Evolutionary conservation across 225 moss, liverwort and hornwort genomes (phyloP).

Genomic region (Antitrichia curtipendula): DNA sequence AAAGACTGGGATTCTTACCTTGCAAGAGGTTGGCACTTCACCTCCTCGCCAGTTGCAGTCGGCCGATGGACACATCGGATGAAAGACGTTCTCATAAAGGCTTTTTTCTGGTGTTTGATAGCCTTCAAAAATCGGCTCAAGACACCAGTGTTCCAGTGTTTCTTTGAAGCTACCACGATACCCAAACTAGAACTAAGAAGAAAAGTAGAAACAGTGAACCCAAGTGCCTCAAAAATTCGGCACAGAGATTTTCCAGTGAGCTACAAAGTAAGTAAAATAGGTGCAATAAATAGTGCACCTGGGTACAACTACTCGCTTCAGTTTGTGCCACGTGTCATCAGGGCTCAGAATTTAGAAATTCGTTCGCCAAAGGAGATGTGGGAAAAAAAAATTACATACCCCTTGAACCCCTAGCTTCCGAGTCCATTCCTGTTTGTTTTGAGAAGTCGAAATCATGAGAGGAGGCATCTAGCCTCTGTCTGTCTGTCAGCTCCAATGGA

Average conservation of each 20-base stretch:
- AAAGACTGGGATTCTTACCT: background rate
- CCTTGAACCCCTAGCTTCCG: background rate
- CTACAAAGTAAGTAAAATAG: background rate
- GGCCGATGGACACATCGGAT: constrained; percentile 24
- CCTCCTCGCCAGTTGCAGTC: constrained; percentile 19
- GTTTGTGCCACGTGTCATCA: background rate
- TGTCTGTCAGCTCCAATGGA: background rate
- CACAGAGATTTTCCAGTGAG: background rate
- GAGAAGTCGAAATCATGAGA: constrained; percentile 10
- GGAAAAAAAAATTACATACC: background rate
- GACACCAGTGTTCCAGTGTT: background rate
- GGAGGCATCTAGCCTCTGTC: background rate
- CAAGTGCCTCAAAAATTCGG: constrained; percentile 32
- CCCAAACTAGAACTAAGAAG: background rate
- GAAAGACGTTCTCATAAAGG: background rate
- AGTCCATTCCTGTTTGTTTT: background rate
- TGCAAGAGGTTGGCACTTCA: background rate
- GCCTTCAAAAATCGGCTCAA: constrained; percentile 37
- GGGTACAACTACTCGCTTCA: constrained; percentile 11
- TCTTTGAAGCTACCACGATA: background rate
- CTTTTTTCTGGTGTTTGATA: background rate
- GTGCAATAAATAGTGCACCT: background rate
- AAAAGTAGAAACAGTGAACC: background rate
- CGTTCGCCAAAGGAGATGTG: background rate
- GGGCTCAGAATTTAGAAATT: background rate